Evolutionary conservation across 441 rosid genomes (phyloP).

Genomic region (Croton laevigatus): DNA sequence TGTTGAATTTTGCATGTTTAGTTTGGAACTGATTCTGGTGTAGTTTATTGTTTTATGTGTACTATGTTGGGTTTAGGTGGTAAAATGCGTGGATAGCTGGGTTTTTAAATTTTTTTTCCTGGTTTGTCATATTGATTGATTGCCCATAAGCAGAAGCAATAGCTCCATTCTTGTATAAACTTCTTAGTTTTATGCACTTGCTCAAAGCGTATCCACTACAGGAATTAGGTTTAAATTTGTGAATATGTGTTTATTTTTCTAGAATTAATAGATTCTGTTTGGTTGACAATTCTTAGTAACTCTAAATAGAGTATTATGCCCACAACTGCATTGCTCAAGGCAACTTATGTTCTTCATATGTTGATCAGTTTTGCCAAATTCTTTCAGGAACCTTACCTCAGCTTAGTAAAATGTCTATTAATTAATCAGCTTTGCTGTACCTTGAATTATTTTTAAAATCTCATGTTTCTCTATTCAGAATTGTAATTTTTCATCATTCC

Average conservation of each 20-base stretch:
- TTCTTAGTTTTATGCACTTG: not conserved
- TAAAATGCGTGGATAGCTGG: not conserved
- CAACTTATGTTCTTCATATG: not conserved
- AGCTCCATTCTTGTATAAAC: not conserved
- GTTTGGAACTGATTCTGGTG: not conserved
- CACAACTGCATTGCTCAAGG: not conserved
- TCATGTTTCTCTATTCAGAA: not conserved
- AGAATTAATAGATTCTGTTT: not conserved
- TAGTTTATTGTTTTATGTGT: not conserved
- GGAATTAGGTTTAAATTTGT: not conserved
- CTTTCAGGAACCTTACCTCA: not conserved
- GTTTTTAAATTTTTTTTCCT: not conserved
- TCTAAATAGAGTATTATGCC: not conserved
- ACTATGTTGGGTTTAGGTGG: not conserved
- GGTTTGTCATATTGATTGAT: not conserved
- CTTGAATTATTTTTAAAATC: not conserved
- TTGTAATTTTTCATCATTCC: not conserved
- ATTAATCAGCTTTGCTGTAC: not conserved
- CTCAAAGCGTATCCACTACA: not conserved
- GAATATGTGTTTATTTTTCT: not conserved
- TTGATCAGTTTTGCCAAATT: not conserved
- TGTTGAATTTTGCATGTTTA: not conserved
- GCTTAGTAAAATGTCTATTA: not conserved
- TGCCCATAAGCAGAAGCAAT: not conserved
- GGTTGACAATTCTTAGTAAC: not conserved